These are phyloP conservation scores for Triadica sebifera DNA, from an alignment of 345 rosid genomes.

Conservation along the genomic window DNA sequence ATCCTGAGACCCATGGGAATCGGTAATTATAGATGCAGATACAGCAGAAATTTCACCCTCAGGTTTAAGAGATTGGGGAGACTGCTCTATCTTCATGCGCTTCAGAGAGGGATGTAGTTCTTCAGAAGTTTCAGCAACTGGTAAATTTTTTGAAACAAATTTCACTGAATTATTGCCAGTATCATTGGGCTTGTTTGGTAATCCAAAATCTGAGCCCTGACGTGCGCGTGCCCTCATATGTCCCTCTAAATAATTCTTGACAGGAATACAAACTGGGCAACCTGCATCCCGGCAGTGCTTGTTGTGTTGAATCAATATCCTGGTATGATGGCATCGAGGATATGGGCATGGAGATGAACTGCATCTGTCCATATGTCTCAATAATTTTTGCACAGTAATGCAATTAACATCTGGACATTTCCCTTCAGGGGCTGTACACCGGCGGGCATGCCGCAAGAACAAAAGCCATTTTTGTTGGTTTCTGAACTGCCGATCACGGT, in stretches of 20 bases:
- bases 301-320: slow-evolving; percentile 58
- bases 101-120: slow-evolving; percentile 65
- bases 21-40: slow-evolving; percentile 34
- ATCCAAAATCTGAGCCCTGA: slow-evolving; percentile 35
- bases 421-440: slow-evolving; percentile 79
- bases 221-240: slow-evolving; percentile 51
- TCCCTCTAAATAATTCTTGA: slow-evolving; percentile 52
- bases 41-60: slow-evolving; percentile 46
- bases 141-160: slow-evolving; percentile 39
- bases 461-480: slow-evolving; percentile 87
- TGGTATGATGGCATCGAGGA: slow-evolving; percentile 79
- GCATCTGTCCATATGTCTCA: slow-evolving; percentile 79
- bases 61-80: slow-evolving; percentile 43
- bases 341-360: slow-evolving; percentile 49
- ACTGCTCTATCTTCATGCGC: slow-evolving; percentile 78
- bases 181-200: slow-evolving; percentile 48
- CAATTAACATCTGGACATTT: slow-evolving; percentile 70
- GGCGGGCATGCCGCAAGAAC: slow-evolving; percentile 80
- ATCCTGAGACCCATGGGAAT: slow-evolving; percentile 43
- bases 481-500: slow-evolving; percentile 54
- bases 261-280: slow-evolving; percentile 94
- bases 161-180: slow-evolving; percentile 41
- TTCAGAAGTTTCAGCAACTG: slow-evolving; percentile 48
- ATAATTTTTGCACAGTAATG: slow-evolving; percentile 54
- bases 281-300: slow-evolving; percentile 56